These are phyloP conservation scores for Calonectria fujianensis DNA, from an alignment of 2,329 filamentous ascomycete species.

Conservation along the genomic window DNA sequence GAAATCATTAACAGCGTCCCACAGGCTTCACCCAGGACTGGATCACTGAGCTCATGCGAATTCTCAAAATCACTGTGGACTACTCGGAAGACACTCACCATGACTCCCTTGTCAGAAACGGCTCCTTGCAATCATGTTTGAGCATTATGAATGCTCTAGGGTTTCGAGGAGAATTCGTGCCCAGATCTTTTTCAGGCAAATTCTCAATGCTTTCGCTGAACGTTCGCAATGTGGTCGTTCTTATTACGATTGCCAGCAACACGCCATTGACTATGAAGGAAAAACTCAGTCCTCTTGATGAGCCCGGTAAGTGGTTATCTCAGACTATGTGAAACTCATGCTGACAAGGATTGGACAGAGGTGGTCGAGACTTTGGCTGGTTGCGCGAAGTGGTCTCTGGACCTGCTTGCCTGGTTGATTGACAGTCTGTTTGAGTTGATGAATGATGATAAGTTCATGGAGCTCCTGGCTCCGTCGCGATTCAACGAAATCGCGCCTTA, in stretches of 20 bases:
- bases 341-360: conserved; percentile 66
- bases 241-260: conserved; percentile 79
- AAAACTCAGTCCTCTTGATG: conserved; percentile 76
- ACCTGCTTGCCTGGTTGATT: conserved; percentile 79
- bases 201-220: conserved; percentile 85
- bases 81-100: conserved; percentile 85
- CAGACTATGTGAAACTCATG: not conserved
- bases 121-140: conserved; percentile 83
- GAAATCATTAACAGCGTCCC: conserved; percentile 43
- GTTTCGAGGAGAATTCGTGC: conserved; percentile 77
- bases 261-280: conserved; percentile 72
- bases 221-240: conserved; percentile 81
- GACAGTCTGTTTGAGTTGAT: conserved; percentile 75
- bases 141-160: conserved; percentile 87
- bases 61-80: conserved; percentile 85
- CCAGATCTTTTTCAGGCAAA: conserved; percentile 81
- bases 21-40: conserved; percentile 77
- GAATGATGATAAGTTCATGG: conserved; percentile 70
- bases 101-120: conserved; percentile 83
- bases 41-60: conserved; percentile 79
- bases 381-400: conserved; percentile 86
- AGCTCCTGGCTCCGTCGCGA: conserved; percentile 68
- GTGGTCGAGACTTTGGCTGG: conserved; percentile 83
- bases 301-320: conserved; percentile 64
- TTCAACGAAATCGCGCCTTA: conserved; percentile 71